These are phyloP conservation scores for Aspergillus carbonarius DNA, from an alignment of 2,329 filamentous ascomycete species.

Conservation along the genomic window DNA sequence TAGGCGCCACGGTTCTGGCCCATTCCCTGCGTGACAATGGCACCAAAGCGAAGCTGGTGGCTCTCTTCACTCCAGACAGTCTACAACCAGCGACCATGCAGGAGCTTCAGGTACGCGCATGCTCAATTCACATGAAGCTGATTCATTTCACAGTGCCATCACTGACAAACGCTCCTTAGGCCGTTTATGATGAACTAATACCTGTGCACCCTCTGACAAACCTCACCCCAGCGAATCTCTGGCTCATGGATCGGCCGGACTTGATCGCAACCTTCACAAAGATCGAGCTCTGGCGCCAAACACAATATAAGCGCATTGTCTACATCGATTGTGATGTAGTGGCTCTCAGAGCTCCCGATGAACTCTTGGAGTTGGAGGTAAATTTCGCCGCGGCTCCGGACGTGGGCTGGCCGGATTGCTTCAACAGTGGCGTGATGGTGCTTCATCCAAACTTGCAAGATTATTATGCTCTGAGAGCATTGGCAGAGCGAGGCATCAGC, in stretches of 20 bases:
- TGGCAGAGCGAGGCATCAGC: conserved; percentile 83
- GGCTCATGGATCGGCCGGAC: conserved; percentile 88
- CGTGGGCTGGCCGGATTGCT: conserved; percentile 96
- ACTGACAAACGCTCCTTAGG: conserved; percentile 50
- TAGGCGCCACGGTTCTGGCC: conserved; percentile 88
- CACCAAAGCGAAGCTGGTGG: conserved; percentile 79
- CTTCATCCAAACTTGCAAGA: conserved; percentile 82
- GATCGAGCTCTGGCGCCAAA: conserved; percentile 88
- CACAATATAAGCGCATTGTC: conserved; percentile 86
- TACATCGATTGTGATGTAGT: conserved; percentile 95
- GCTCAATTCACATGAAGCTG: conserved; percentile 7
- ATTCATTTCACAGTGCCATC: conserved; percentile 6
- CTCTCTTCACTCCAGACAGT: conserved; percentile 77
- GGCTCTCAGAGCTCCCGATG: conserved; percentile 85
- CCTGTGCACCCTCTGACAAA: conserved; percentile 79
- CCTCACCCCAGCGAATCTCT: conserved; percentile 74
- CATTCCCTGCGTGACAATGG: conserved; percentile 92
- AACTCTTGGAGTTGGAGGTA: conserved; percentile 72
- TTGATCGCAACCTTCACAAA: conserved; percentile 94
- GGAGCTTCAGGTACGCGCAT: conserved; percentile 66
- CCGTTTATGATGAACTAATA: conserved; percentile 84
- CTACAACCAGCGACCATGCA: conserved; percentile 72
- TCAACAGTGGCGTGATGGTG: conserved; percentile 98
- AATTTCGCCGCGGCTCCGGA: conserved; percentile 77
- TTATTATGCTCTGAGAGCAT: conserved; percentile 78